Evolutionary conservation across 2,329 filamentous ascomycete species (phyloP).

Genomic region (Scedosporium dehoogii): DNA sequence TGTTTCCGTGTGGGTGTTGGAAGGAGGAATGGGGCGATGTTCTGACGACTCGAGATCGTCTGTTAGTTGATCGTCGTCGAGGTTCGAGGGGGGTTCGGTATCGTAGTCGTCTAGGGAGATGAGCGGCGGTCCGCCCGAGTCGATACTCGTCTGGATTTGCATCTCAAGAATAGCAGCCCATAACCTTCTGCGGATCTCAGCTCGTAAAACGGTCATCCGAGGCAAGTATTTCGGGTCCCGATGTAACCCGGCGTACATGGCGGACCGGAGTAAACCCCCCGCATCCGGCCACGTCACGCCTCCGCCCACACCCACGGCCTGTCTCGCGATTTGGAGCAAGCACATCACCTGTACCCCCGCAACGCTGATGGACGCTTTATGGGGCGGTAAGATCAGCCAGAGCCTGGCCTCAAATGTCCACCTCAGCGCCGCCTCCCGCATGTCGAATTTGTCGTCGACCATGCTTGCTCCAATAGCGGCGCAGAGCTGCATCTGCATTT

Average conservation of each 20-base stretch:
- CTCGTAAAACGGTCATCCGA: slow-evolving; percentile 16
- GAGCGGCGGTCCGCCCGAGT: slow-evolving; percentile 34
- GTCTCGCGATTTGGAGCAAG: slow-evolving; percentile 31
- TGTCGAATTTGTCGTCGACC: slow-evolving; percentile 38
- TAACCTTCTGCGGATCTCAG: slow-evolving; percentile 38
- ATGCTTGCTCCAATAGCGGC: slow-evolving; percentile 44
- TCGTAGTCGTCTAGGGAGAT: slow-evolving; percentile 36
- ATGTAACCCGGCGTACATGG: slow-evolving; percentile 41
- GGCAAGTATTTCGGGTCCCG: slow-evolving; percentile 33
- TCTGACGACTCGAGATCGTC: slow-evolving; percentile 2
- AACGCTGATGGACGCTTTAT: slow-evolving; percentile 40
- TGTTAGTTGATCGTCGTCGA: slow-evolving; percentile 36
- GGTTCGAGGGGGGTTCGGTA: slow-evolving; percentile 36
- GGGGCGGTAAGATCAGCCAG: slow-evolving; percentile 42
- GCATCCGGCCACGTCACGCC: slow-evolving; percentile 37
- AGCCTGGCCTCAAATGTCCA: slow-evolving; percentile 50
- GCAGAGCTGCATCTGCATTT: slow-evolving; percentile 48
- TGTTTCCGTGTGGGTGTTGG: slow-evolving; percentile 25
- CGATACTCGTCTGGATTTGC: slow-evolving; percentile 32
- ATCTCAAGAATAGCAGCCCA: slow-evolving; percentile 45
- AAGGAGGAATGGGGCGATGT: neutral
- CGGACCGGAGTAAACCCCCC: slow-evolving; percentile 32
- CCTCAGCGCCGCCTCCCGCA: slow-evolving; percentile 35
- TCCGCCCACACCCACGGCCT: slow-evolving; percentile 25
- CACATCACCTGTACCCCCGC: slow-evolving; percentile 38